Evolutionary conservation across 2,329 filamentous ascomycete genomes (phyloP), one percentile per base, ranked within the genome.

Genomic region (Arthrobotrys sphaeroides): DNA sequence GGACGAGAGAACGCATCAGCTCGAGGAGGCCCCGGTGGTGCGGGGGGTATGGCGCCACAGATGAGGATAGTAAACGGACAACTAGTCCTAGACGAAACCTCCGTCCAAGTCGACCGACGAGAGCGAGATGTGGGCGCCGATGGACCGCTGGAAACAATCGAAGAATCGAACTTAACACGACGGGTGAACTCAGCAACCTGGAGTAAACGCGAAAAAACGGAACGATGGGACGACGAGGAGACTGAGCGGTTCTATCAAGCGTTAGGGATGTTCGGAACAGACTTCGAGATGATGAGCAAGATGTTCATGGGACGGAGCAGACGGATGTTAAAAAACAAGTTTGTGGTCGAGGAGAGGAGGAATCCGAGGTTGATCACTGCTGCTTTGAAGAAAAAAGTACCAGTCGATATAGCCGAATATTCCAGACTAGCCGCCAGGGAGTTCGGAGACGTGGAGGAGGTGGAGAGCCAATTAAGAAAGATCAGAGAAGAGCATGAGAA

Each of bases 281-380:
- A 94, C 81, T 96, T 95, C 80, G 87, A 90, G 81, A 91, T 92
- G 83, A 93, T 96, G 79, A 87, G 88, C 73, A 88, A 88, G 79
- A 89, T 93, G 86, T 94, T 96, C 80, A 87, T 89, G 0, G 87
- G 87, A 77, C 89, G 90, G 80, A 90, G 87, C 73, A 87, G 92
- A 16, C 87, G 90, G 31, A 88, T 91, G 81, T 87, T 95, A 83
- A 94, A 94, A 83, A 86, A 90, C 78, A 95, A 95, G 81, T 95
- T 92, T 83, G 91, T 90, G 79, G 89, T 90, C 75, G 92, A 95
- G 82, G 92, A 95, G 83, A 86, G 88, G 33, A 84, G 88, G 62
- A 86, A 90, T 77, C 89, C 90, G 0, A 83, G 84, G 2, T 86
- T 87, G 77, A 86, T 96, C 78, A 88, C 88, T 75, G 85, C 85